Percentiles rank a stretch among this genome's conserved stretches.
These are phyloP conservation scores for Acanthamoeba royreba DNA, from an alignment of 208 protist species.

Conservation along the genomic window DNA sequence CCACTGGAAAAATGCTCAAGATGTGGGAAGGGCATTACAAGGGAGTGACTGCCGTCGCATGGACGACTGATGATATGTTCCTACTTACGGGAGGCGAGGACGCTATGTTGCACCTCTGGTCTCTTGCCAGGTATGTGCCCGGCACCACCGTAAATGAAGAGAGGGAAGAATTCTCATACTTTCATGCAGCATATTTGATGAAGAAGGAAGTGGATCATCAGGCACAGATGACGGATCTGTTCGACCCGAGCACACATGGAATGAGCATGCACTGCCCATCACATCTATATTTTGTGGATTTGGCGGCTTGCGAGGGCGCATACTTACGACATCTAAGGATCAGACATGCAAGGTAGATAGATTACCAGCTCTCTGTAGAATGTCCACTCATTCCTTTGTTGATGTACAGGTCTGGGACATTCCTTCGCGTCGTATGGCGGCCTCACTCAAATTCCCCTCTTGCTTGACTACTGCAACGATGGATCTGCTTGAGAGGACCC, in stretches of 20 bases:
- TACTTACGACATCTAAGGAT: conserved; percentile 24
- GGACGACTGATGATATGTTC: conserved; percentile 41
- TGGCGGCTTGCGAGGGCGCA: background rate
- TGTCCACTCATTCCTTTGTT: background rate
- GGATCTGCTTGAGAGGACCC: background rate
- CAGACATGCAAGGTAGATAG: conserved; percentile 16
- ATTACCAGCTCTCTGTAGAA: background rate
- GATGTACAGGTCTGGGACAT: conserved; percentile 34
- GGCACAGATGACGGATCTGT: background rate
- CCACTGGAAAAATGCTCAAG: background rate
- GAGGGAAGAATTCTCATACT: background rate
- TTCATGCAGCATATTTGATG: background rate
- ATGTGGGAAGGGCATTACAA: conserved; percentile 47
- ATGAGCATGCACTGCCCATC: conserved; percentile 35
- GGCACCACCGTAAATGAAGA: background rate
- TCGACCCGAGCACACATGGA: conserved; percentile 38
- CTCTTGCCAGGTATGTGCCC: background rate
- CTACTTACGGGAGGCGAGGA: conserved; percentile 27
- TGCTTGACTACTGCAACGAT: background rate
- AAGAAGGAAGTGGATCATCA: background rate
- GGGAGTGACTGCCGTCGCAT: conserved; percentile 21
- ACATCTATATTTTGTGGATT: conserved; percentile 25
- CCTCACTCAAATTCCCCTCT: conserved; percentile 43
- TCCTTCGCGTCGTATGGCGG: background rate
- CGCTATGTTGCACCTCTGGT: conserved; percentile 8